Percentiles rank a stretch among this genome's conserved stretches.
Conservation (phyloP, 1,284 basidiomycete genomes). For the Pascua sp. region DNA sequence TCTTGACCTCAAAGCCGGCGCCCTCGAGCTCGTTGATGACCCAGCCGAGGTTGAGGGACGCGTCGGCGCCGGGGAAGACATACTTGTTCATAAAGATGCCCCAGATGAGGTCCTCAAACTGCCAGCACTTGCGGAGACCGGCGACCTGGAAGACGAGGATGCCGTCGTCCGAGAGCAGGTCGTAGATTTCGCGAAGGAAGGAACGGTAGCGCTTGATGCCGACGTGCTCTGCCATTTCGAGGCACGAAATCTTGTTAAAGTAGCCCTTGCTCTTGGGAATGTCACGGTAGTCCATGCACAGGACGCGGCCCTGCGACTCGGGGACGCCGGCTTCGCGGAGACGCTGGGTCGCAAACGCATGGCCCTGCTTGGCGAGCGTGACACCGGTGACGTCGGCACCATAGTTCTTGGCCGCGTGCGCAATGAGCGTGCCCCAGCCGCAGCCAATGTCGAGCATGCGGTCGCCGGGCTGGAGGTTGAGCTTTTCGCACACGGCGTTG, state of each 20-base stretch:
- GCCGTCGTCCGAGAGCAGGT: constrained; percentile 91
- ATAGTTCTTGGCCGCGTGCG: constrained; percentile 97
- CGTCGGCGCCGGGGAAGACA: constrained; percentile 96
- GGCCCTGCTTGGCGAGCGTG: constrained; percentile 86
- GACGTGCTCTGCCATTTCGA: constrained; percentile 99
- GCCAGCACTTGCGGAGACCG: constrained; percentile 89
- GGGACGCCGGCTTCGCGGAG: constrained; percentile 75
- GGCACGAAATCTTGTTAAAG: constrained; percentile 90
- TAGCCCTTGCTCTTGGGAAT: constrained; percentile 74
- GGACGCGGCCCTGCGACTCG: constrained; percentile 75
- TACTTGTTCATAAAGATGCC: constrained; percentile 84
- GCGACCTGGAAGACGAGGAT: constrained; percentile 95
- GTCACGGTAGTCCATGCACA: constrained; percentile 93
- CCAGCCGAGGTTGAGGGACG: constrained; percentile 92
- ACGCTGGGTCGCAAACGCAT: constrained; percentile 85
- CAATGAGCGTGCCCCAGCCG: constrained; percentile 94
- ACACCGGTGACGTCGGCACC: constrained; percentile 92
- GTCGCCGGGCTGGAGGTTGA: constrained; percentile 78
- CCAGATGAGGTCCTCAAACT: constrained; percentile 98
- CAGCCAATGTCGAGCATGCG: constrained; percentile 87
- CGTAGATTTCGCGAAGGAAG: constrained; percentile 88
- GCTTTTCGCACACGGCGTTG: constrained; percentile 88
- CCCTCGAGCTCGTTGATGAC: constrained; percentile 76
- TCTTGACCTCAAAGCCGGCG: constrained; percentile 95
- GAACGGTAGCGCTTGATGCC: constrained; percentile 87